A percentile compares a stretch with the other conserved stretches of the same genome.
Conservation (phyloP, 139 green algal species). For the Coelastrella sp. region DNA sequence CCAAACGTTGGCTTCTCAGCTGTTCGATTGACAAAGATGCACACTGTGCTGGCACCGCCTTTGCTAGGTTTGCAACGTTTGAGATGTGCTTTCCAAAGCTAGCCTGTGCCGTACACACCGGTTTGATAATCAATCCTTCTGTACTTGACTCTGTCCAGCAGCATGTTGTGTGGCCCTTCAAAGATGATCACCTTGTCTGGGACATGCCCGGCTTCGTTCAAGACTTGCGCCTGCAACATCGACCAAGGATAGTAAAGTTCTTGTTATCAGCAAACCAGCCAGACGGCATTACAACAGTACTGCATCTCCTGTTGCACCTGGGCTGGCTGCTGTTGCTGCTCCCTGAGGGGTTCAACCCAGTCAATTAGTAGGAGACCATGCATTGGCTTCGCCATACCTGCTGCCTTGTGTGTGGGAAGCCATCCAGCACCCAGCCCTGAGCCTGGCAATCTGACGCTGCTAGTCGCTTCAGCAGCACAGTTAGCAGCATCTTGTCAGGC, state of each 20-base stretch:
- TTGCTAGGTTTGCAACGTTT: too few species aligned
- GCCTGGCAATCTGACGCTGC: slow-evolving; percentile 63
- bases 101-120: background rate
- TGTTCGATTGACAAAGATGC: too few species aligned
- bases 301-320: background rate
- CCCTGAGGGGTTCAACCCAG: too few species aligned
- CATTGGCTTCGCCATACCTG: slow-evolving; percentile 49
- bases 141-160: slow-evolving; percentile 74
- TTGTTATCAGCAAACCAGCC: too few species aligned
- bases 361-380: too few species aligned
- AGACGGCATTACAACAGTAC: background rate
- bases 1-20: too few species aligned
- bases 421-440: slow-evolving; percentile 82
- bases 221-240: background rate
- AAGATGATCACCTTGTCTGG: slow-evolving; percentile 81
- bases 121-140: slow-evolving; percentile 75
- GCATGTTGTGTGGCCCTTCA: slow-evolving; percentile 61
- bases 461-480: slow-evolving; percentile 59
- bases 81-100: too few species aligned
- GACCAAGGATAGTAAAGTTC: background rate
- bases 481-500: slow-evolving; percentile 66
- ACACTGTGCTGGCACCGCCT: too few species aligned
- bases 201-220: slow-evolving; percentile 50
- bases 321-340: too few species aligned
- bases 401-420: slow-evolving; percentile 78